These are phyloP conservation scores for Crithidia acanthocephali DNA, from an alignment of 208 protist genomes.

Conservation along the genomic window DNA sequence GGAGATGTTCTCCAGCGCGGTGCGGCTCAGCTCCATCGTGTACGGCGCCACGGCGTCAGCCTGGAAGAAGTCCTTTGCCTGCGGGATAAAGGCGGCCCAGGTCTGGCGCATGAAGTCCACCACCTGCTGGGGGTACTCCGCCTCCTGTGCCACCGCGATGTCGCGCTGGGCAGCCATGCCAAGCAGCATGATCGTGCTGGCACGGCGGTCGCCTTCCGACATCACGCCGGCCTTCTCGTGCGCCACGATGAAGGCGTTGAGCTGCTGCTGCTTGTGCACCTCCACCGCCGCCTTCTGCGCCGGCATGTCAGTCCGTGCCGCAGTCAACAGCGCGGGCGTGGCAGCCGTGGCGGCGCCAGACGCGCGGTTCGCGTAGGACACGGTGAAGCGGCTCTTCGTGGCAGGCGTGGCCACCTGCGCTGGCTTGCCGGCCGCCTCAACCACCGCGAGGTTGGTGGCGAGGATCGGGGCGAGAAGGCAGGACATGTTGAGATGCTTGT, in stretches of 20 bases:
- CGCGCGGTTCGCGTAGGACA: constrained; percentile 46
- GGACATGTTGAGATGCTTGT: constrained; percentile 8
- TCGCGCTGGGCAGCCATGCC: constrained; percentile 50
- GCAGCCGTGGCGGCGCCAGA: constrained; percentile 11
- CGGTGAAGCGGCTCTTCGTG: constrained; percentile 47
- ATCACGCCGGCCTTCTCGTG: constrained; percentile 35
- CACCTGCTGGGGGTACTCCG: constrained; percentile 38
- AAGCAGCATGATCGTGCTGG: constrained; percentile 55
- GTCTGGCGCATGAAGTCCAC: constrained; percentile 59
- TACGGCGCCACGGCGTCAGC: constrained; percentile 17
- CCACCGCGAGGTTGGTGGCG: constrained; percentile 10
- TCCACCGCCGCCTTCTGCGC: constrained; percentile 38
- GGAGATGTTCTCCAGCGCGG: constrained; percentile 72
- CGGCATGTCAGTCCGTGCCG: constrained; percentile 38
- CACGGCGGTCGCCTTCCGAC: constrained; percentile 35
- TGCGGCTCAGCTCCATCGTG: constrained; percentile 32
- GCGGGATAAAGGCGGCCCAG: constrained; percentile 59
- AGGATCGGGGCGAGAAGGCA: constrained; percentile 6
- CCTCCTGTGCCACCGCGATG: constrained; percentile 17
- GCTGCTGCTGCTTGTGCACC: constrained; percentile 31
- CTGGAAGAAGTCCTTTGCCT: constrained; percentile 51
- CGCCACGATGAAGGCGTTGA: constrained; percentile 48
- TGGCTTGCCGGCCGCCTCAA: constrained; percentile 8
- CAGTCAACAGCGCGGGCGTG: neutral
- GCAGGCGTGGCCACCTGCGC: neutral